Evolutionary conservation across 1,139 yeast genomes (phyloP).

Genomic region (Pichia sp.): DNA sequence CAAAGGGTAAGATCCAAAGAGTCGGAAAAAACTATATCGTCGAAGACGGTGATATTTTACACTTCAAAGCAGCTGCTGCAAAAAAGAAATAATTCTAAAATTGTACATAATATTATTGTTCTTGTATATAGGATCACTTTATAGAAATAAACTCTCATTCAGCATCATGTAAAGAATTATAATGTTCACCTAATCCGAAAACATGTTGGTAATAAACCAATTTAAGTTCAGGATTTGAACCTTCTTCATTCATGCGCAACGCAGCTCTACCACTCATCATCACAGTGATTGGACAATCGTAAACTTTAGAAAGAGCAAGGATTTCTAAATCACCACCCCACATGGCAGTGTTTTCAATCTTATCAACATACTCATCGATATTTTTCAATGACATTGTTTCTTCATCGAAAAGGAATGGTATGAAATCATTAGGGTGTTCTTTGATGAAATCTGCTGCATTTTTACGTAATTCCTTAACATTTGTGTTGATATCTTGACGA

Average conservation of each 20-base stretch:
- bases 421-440: slow-evolving; percentile 62
- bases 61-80: slow-evolving; percentile 51
- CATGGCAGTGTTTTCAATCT: slow-evolving; percentile 70
- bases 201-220: slow-evolving; percentile 83
- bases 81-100: slow-evolving; percentile 19
- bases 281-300: slow-evolving; percentile 69
- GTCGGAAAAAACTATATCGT: slow-evolving; percentile 48
- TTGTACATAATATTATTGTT: neutral
- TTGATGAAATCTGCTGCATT: slow-evolving; percentile 68
- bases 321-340: slow-evolving; percentile 99
- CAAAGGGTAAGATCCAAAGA: slow-evolving; percentile 50
- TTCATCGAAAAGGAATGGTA: slow-evolving; percentile 84
- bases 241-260: slow-evolving; percentile 55
- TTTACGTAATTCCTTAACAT: slow-evolving; percentile 57
- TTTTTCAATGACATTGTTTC: slow-evolving; percentile 59
- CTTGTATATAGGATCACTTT: neutral
- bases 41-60: slow-evolving; percentile 75
- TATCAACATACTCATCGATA: slow-evolving; percentile 65
- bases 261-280: slow-evolving; percentile 74
- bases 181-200: slow-evolving; percentile 93
- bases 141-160: neutral
- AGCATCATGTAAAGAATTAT: slow-evolving; percentile 71
- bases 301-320: slow-evolving; percentile 69
- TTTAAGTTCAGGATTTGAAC: slow-evolving; percentile 50
- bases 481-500: slow-evolving; percentile 44